Evolutionary conservation across 1,139 yeast species (phyloP).

Genomic region (Pichia sp.): DNA sequence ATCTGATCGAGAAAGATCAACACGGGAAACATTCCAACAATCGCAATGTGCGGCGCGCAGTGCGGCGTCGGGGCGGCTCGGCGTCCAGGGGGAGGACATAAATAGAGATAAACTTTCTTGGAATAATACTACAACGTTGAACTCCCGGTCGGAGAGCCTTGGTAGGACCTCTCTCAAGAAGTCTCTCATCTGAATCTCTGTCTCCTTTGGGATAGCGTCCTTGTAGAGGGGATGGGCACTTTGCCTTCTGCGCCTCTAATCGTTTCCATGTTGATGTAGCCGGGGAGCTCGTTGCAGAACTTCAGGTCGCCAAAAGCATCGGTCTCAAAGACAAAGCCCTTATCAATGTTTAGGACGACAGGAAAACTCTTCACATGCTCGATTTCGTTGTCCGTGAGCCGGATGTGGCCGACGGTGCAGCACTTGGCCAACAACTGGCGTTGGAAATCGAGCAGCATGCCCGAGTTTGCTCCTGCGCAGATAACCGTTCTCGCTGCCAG

Average conservation of each 20-base stretch:
- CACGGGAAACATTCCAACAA: no score
- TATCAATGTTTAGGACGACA: slow-evolving; percentile 37
- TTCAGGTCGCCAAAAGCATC: slow-evolving; percentile 28
- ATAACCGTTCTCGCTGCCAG: slow-evolving; percentile 34
- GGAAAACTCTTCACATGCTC: slow-evolving; percentile 35
- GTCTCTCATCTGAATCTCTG: slow-evolving; percentile 27
- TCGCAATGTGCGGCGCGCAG: no score
- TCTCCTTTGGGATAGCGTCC: slow-evolving; percentile 28
- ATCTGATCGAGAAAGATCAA: no score
- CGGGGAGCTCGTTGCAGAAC: slow-evolving; percentile 32
- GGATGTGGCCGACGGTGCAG: slow-evolving; percentile 41
- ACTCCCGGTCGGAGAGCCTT: slow-evolving; percentile 24
- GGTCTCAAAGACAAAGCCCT: slow-evolving; percentile 36
- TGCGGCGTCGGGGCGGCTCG: no score
- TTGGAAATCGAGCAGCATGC: slow-evolving; percentile 34
- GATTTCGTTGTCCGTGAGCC: slow-evolving; percentile 36
- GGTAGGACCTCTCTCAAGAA: slow-evolving; percentile 28
- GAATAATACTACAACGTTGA: slow-evolving; percentile 27
- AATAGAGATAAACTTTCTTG: no score
- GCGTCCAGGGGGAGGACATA: no score
- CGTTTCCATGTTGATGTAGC: slow-evolving; percentile 24
- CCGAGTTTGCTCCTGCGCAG: slow-evolving; percentile 38
- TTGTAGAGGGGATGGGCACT: slow-evolving; percentile 25
- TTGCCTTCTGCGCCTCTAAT: not conserved
- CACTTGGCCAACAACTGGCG: slow-evolving; percentile 38